Evolutionary conservation across 2,329 filamentous ascomycete genomes (phyloP).

Genomic region (Pseudocercospora vitis): DNA sequence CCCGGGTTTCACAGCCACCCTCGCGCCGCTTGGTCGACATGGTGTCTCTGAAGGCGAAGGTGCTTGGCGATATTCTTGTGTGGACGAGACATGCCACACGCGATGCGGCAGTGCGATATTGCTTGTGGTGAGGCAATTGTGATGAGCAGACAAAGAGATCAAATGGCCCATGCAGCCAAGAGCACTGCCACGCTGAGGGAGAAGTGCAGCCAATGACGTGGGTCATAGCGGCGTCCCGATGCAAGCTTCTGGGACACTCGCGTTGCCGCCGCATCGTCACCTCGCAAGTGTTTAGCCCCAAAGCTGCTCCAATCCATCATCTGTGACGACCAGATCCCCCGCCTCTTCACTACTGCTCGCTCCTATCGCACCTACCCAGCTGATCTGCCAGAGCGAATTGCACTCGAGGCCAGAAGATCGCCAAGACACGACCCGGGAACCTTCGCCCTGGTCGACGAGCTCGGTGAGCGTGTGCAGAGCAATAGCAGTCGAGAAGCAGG

Average conservation of each 20-base stretch:
- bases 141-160: too few relatives aligned
- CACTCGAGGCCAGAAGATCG: neutral
- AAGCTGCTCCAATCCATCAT: neutral
- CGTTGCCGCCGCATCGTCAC: too few relatives aligned
- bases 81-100: neutral
- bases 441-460: neutral
- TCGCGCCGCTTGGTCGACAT: neutral
- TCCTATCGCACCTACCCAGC: neutral
- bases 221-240: too few relatives aligned
- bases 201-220: neutral
- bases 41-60: neutral
- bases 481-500: neutral
- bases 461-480: neutral
- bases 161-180: too few relatives aligned
- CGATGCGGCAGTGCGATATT: constrained; percentile 4
- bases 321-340: neutral
- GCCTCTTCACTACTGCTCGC: neutral
- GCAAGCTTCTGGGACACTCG: too few relatives aligned
- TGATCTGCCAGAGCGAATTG: neutral
- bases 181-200: constrained; percentile 3
- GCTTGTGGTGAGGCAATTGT: too few relatives aligned
- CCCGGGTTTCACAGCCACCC: neutral
- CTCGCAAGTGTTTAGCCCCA: neutral
- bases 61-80: neutral
- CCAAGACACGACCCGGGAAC: neutral